Evolutionary conservation across 192 early-diverging fungal species (phyloP), one percentile per base, ranked within the genome.

Genomic region (Dissophora ornata): DNA sequence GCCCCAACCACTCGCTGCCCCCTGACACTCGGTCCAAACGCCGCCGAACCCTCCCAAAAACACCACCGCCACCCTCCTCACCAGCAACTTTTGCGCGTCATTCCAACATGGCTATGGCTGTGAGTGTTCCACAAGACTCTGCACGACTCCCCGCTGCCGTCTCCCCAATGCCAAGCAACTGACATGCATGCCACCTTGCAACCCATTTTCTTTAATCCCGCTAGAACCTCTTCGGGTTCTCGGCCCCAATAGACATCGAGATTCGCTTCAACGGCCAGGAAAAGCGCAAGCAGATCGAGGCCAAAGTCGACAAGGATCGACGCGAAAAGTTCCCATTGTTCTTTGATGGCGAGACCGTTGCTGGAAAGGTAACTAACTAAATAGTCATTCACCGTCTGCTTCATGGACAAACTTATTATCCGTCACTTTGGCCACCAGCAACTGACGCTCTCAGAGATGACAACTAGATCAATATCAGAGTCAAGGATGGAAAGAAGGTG

Each of bases 361-460:
- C 87, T 15, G 98, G 98, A 63, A 97, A 95, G 88, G 97, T 97
- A 85, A n/a, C n/a, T n/a, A n/a, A n/a, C n/a, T n/a, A n/a, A n/a
- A n/a, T n/a, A n/a, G n/a, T n/a, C n/a, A n/a, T n/a, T n/a, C n/a
- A n/a, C n/a, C n/a, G n/a, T n/a, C n/a, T n/a, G n/a, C n/a, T n/a
- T n/a, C n/a, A n/a, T n/a, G n/a, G 40, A 18, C 40, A 18, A 41
- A 41, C 40, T 18, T 2, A 41, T 41, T 18, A 18, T 41, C 40
- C 40, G 40, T 18, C 16, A 32, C 12, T n/a, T n/a, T n/a, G n/a
- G n/a, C n/a, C n/a, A n/a, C n/a, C n/a, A n/a, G n/a, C n/a, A n/a
- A n/a, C n/a, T n/a, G n/a, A n/a, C n/a, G n/a, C n/a, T n/a, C n/a
- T n/a, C n/a, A 18, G 6, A 32, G n/a, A 19, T 36, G n/a, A 50